Evolutionary conservation across 2,329 filamentous ascomycete genomes (phyloP).

Genomic region (Nemania sp.): DNA sequence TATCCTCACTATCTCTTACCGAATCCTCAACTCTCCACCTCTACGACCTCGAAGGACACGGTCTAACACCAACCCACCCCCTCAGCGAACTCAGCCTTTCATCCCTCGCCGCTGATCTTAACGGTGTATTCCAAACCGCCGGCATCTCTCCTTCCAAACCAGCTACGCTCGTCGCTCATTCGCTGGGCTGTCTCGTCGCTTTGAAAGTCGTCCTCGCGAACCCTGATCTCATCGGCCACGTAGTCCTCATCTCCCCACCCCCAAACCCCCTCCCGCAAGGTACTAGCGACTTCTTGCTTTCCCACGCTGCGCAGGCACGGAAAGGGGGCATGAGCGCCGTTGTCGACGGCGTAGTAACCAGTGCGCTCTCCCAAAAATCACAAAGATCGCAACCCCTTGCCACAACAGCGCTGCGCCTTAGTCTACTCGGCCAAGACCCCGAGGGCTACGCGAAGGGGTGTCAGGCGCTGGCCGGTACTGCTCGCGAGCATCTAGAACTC

Average conservation of each 20-base stretch:
- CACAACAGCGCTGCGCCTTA: conserved; percentile 5
- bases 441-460: conserved; percentile 23
- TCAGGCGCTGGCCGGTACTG: neutral
- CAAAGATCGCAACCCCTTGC: conserved; percentile 13
- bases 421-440: conserved; percentile 18
- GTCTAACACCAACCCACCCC: conserved; percentile 20
- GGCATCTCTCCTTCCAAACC: conserved; percentile 1
- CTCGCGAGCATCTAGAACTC: neutral
- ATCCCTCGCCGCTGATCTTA: conserved; percentile 14
- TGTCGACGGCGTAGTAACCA: neutral
- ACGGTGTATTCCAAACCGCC: conserved; percentile 3
- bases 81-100: conserved; percentile 15
- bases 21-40: conserved; percentile 5
- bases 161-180: conserved; percentile 20
- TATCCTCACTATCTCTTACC: conserved; percentile 1
- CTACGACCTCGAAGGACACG: conserved; percentile 23
- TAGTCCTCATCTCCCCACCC: conserved; percentile 11
- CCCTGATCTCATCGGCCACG: neutral
- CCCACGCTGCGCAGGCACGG: conserved; percentile 1
- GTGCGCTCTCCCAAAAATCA: neutral
- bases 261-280: conserved; percentile 1
- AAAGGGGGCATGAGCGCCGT: conserved; percentile 7
- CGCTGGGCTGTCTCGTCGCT: conserved; percentile 15
- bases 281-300: neutral
- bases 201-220: conserved; percentile 9